Evolutionary conservation across 1,139 yeast species (phyloP).

Genomic region (Debaryomyces subglobosus): DNA sequence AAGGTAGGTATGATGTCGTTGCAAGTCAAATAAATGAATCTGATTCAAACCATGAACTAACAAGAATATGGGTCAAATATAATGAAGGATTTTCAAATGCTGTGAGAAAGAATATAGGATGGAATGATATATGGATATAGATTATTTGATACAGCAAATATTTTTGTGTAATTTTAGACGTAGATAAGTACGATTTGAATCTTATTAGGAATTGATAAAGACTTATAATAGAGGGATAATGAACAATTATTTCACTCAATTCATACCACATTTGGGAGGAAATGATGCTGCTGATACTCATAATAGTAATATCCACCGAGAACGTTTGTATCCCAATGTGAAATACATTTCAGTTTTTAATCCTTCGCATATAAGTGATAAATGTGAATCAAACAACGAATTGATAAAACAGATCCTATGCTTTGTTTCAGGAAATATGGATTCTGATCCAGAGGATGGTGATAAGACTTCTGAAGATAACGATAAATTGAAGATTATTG

Average conservation of each 20-base stretch:
- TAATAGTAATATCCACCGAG: neutral
- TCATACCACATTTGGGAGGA: constrained; percentile 18
- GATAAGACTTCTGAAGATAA: constrained; percentile 8
- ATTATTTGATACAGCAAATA: neutral
- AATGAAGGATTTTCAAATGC: constrained; percentile 96
- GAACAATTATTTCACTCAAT: constrained; percentile 25
- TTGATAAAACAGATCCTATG: constrained; percentile 33
- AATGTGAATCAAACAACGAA: constrained; percentile 32
- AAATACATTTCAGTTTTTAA: constrained; percentile 24
- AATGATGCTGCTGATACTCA: neutral
- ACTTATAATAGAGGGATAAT: constrained; percentile 11
- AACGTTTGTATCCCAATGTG: constrained; percentile 8
- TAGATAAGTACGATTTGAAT: neutral
- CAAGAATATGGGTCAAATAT: constrained; percentile 85
- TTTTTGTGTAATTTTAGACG: constrained; percentile 2
- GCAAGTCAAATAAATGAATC: constrained; percentile 25
- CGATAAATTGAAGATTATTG: constrained; percentile 34
- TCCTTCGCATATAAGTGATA: constrained; percentile 22
- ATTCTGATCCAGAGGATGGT: constrained; percentile 4
- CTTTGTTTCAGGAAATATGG: constrained; percentile 24
- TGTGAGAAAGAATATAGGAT: constrained; percentile 79
- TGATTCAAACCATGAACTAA: constrained; percentile 17
- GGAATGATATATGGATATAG: constrained; percentile 68
- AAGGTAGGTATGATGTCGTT: constrained; percentile 40
- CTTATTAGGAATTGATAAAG: neutral